Evolutionary conservation across 2,329 filamentous ascomycete genomes (phyloP), one percentile per base, ranked within the genome.

Genomic region (Helicocarpus griseus): DNA sequence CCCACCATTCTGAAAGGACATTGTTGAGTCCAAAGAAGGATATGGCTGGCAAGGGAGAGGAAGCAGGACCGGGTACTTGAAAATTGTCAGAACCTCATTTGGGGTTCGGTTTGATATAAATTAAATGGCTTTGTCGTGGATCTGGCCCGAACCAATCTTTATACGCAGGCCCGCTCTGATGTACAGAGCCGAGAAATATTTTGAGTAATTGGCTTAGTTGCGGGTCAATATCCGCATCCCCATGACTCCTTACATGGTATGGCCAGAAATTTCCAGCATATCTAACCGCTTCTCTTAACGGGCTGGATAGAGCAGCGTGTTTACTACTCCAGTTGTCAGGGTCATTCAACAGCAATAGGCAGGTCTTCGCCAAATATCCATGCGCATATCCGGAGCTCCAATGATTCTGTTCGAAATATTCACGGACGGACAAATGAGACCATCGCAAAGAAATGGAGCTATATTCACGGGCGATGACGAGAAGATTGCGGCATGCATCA

Each of bases 341-440:
- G 17, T 43, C 24, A 8, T 19, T 43, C 6, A 50, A 14, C 26
- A 50, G 33, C 17, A 24, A 44, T 11, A 50, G 48, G 31, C 36
- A 50, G 19, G 31, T 38, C 19, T 45, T 50, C 19, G 48, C 48
- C 24, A 45, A 36, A 44, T 3, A 26, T 33, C 19, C 36, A 45
- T 50, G 28, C 5, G 38, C 5, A 14, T 17, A 19, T 8, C 17
- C 29, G 22, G 48, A 17, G 21, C 14, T 36, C 48, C 48, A 50
- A 41, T 55, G 56, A 31, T 57, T 22, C 1, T 60, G 46, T 48
- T 63, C 60, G 39, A 64, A 53, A 45, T 62, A 64, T 48, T 64
- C 61, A 11, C 44, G 54, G 3, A 64, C 61, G 4, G 61, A 64
- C 22, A 64, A 53, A 59, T 64, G 61, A 2, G 60, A 60, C 9